phyloP scores from a whole-genome alignment of 1,284 basidiomycete species.

The Microstroma glucosiphilum region DNA sequence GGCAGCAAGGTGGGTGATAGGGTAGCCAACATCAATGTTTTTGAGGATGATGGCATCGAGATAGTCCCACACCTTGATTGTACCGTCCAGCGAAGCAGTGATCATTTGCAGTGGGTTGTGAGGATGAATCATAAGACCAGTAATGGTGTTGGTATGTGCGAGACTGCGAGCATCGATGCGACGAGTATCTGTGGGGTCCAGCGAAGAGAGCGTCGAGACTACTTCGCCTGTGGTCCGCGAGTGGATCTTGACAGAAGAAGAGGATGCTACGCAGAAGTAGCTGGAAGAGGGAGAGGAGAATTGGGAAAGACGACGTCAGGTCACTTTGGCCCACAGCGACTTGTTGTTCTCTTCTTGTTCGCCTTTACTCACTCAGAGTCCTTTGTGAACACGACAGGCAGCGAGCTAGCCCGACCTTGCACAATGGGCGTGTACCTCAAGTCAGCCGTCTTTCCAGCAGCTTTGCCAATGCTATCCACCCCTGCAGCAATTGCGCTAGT shows the following conservation, averaged over 20 bases:
- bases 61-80: slow-evolving; percentile 86
- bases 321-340: neutral
- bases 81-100: slow-evolving; percentile 76
- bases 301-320: no score
- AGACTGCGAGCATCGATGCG: neutral
- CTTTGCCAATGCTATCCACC: neutral
- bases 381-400: slow-evolving; percentile 8
- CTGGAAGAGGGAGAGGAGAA: slow-evolving; percentile 8
- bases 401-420: neutral
- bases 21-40: slow-evolving; percentile 55
- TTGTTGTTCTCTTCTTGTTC: neutral
- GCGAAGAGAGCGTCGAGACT: slow-evolving; percentile 39
- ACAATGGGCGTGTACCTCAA: neutral
- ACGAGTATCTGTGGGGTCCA: neutral
- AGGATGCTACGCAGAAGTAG: slow-evolving; percentile 42
- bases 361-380: slow-evolving; percentile 8
- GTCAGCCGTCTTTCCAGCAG: neutral
- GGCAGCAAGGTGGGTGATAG: slow-evolving; percentile 67
- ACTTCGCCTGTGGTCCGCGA: slow-evolving; percentile 41
- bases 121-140: slow-evolving; percentile 72
- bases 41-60: slow-evolving; percentile 74
- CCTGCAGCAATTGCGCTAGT: neutral
- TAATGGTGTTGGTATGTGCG: slow-evolving; percentile 51
- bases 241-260: slow-evolving; percentile 37
- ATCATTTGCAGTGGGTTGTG: slow-evolving; percentile 83